Percentiles rank a stretch among this genome's conserved stretches.
phyloP scores from a whole-genome alignment of 2,329 filamentous ascomycete genomes.

The Botrytis fabae region DNA sequence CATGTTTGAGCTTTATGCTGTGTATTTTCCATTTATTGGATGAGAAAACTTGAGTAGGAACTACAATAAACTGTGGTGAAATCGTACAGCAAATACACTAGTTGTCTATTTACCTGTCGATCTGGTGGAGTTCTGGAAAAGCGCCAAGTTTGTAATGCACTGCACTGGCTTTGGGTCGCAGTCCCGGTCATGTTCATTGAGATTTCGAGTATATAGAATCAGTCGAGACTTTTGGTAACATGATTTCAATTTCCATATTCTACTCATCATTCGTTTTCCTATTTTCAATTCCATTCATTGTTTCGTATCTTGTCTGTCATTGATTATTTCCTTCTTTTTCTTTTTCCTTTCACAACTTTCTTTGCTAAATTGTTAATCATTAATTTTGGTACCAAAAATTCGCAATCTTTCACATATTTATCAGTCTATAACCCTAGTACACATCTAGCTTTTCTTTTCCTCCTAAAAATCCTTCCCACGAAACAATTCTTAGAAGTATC shows the following conservation, averaged over 20 bases:
- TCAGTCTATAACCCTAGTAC: background rate
- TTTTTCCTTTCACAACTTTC: background rate
- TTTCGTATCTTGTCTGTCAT: conserved; percentile 2
- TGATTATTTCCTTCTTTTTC: conserved; percentile 1
- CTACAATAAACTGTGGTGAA: background rate
- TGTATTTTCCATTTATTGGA: conserved; percentile 9
- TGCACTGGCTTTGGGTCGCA: background rate
- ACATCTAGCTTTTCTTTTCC: background rate
- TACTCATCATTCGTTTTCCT: conserved; percentile 13
- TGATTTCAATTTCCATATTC: background rate
- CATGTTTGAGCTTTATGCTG: background rate
- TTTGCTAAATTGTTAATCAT: background rate
- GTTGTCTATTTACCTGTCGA: background rate
- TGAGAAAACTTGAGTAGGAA: background rate
- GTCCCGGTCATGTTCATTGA: background rate
- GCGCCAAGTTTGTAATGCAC: conserved; percentile 3
- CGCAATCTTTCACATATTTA: background rate
- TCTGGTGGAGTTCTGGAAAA: background rate
- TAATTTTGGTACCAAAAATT: background rate
- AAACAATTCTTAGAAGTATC: background rate
- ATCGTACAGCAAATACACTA: background rate
- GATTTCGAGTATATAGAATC: conserved; percentile 12
- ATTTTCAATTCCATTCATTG: background rate
- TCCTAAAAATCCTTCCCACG: background rate
- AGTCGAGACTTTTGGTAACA: background rate